Conservation (phyloP, 768 basidiomycete species). For the Mycena maculata region DNA sequence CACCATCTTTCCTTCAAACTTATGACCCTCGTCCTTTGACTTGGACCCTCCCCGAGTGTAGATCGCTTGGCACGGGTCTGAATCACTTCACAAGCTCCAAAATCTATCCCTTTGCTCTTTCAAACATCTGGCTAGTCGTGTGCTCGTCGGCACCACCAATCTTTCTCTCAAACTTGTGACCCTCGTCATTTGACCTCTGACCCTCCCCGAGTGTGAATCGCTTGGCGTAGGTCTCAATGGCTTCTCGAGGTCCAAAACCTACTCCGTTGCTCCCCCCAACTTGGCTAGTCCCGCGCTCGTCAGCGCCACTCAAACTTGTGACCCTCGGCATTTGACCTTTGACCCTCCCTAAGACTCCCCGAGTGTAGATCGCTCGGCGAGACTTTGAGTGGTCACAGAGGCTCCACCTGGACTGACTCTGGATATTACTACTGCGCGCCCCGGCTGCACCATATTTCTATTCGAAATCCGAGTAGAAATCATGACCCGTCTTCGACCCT, state of each 20-base stretch:
- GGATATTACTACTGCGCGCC: too few relatives aligned
- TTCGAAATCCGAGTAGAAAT: too few relatives aligned
- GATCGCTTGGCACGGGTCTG: background rate
- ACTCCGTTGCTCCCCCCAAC: too few relatives aligned
- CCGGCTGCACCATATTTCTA: too few relatives aligned
- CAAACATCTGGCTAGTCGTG: background rate
- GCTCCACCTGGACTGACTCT: too few relatives aligned
- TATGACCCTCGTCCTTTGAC: background rate
- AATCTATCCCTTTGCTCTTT: background rate
- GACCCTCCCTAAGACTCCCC: background rate
- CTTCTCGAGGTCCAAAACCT: background rate
- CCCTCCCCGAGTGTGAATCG: background rate
- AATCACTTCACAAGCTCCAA: background rate
- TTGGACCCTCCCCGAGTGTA: conserved; percentile 1
- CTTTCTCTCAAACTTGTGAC: background rate
- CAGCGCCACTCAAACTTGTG: background rate
- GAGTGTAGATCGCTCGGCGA: background rate
- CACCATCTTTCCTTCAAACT: background rate
- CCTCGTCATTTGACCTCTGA: background rate
- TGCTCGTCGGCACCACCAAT: background rate
- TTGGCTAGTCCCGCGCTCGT: background rate
- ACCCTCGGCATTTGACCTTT: background rate
- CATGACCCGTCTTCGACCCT: too few relatives aligned
- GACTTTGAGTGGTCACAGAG: too few relatives aligned
- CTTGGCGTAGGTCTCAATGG: background rate